Base-by-base conservation (phyloP, 192 early-diverging fungal genomes). In the Coemansia sp. region DNA sequence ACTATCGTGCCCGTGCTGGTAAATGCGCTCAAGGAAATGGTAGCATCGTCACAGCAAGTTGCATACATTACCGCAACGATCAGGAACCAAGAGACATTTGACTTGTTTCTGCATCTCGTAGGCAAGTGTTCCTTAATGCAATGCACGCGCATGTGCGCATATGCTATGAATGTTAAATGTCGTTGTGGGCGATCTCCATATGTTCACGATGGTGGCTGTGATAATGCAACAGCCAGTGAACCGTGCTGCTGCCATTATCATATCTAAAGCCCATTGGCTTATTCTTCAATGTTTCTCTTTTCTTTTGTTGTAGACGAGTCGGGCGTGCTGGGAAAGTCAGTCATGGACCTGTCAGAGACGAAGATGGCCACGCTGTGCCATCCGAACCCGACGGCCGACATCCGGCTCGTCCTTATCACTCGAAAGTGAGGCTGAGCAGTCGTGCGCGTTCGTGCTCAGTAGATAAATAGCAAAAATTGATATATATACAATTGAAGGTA, bases 1-100 rank as follows among this genome's bases (percentile, higher is more conserved):
- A 72, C 68, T 2, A 74, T 80, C 58, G 65, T 84, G 39, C 74
- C 82, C 6, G 10, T 64, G 14, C 64, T 84, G 46, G 77, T 77
- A 3, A 25, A 14, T 5, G 82, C 77, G 27, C 70, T 84, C 63
- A 66, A 79, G 50, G 65, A 64, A 25, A 71, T 80, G 41, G 53
- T 84, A 5, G 62, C 67, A 3, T 67, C 74, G 0, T 68, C 76
- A 53, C 70, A 80, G 51, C 77, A 84, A 31, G 74, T 76, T 19
- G 82, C 74, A 19, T 84, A 76, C 41, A 76, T 84, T 36, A 76
- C 74, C 0, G 62, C 71, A 46, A 64, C 74, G 11, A 59, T 80
- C 44, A 75, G 77, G 41, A 68, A 75, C 38, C 68, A 65, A 1
- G 77, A 79, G 21, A 84, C 82, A 50, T 84, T 84, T 38, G 77